phyloP scores from a whole-genome alignment of 331 rosid species.

The Quercus phellos region DNA sequence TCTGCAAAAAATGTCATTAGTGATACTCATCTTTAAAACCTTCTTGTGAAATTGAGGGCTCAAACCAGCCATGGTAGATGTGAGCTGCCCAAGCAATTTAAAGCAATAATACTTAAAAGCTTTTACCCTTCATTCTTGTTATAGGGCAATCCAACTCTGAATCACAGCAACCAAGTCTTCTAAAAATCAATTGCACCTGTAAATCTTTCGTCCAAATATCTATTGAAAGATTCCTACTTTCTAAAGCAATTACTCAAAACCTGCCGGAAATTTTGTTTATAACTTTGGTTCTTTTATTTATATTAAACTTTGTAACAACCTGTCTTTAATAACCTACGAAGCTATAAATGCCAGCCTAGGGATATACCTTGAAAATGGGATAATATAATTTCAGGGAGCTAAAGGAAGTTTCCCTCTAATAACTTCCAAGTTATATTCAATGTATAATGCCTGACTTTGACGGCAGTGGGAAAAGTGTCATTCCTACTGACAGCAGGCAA shows the following conservation, averaged over 20 bases:
- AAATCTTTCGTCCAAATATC: not conserved
- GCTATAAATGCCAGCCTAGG: not conserved
- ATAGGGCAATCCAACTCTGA: not conserved
- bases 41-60: not conserved
- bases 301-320: too few relatives aligned
- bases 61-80: not conserved
- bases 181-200: not conserved
- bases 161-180: not conserved
- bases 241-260: not conserved
- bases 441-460: not conserved
- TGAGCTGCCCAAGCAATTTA: not conserved
- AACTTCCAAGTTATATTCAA: not conserved
- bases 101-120: not conserved
- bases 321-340: not conserved
- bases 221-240: not conserved
- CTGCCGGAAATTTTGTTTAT: not conserved
- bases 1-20: not conserved
- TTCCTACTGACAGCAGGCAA: too few relatives aligned
- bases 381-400: not conserved
- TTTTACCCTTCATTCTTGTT: not conserved
- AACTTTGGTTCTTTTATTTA: too few relatives aligned
- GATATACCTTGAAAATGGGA: not conserved
- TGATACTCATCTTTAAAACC: not conserved
- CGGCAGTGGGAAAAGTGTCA: too few relatives aligned
- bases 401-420: not conserved